Base-by-base conservation (phyloP, 1,139 yeast genomes). In the Pichia cactophila region DNA sequence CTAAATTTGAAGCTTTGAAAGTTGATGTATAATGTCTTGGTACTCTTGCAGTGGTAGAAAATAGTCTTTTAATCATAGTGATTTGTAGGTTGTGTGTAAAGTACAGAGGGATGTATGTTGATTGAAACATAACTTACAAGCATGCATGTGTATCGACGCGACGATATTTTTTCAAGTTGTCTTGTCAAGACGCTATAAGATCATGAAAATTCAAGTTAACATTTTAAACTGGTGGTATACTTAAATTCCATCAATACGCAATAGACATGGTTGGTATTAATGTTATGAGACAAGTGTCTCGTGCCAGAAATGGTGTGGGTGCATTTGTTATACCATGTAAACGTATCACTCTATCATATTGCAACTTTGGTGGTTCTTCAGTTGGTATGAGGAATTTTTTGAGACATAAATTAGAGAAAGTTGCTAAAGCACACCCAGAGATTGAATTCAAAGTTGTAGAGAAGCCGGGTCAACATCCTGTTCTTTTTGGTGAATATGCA, bases 351-450 rank as follows among this genome's bases (percentile, higher is more conserved):
- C 67, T 90, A 49, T 82, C 86, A 54, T 89, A 83, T 69, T 87
- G 96, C 71, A 87, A 89, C 73, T 85, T 94, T 85, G 97, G 97
- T 45, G 98, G 97, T 20, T 86, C 96, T 5, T 90, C 97, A 1
- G 74, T 74, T 48, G 97, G 97, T 5, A 76, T 88, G 69, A 74
- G 90, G 58, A 81, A 85, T 50, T 77, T 86, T 56, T 70, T 92
- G 50, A 69, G 75, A 43, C 69, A 76, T 40, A 71, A 80, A 54
- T 69, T 90, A 43, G 72, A 78, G 55, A 59, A 71, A 29, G 68
- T 85, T 53, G 94, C 96, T 5, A 56, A 66, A 17, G 61, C 69
- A 48, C 74, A 86, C 63, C 81, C 87, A 44, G 76, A 78, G 54
- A 78, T 88, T 44, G 84, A 84, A 64, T 85, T 90, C 63, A 82